Percentiles rank a stretch among this genome's conserved stretches.
Evolutionary conservation across 2,329 filamentous ascomycete species (phyloP).

Genomic region (Ceratocystis eucalypticola): DNA sequence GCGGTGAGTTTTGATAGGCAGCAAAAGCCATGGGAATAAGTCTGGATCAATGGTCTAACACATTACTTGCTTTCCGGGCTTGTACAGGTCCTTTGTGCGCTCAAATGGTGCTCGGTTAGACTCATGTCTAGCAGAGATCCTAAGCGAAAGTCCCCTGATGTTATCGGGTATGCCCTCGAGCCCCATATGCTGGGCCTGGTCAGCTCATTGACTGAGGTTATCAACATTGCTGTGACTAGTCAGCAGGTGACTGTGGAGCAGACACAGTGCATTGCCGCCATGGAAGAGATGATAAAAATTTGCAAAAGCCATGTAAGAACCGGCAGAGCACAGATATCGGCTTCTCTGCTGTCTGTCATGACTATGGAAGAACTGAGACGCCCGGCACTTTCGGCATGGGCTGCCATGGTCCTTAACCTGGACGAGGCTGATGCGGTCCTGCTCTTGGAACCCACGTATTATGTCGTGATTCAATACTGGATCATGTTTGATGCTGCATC

Average conservation of each 20-base stretch:
- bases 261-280: slow-evolving; percentile 61
- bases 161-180: slow-evolving; percentile 64
- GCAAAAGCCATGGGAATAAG: too few species aligned
- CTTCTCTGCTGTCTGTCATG: slow-evolving; percentile 79
- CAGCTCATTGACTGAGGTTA: slow-evolving; percentile 61
- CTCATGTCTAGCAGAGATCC: slow-evolving; percentile 30
- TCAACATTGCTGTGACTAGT: slow-evolving; percentile 51
- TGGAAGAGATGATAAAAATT: slow-evolving; percentile 75
- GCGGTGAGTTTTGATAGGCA: slow-evolving; percentile 36
- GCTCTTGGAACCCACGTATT: slow-evolving; percentile 79
- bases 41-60: neutral
- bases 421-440: slow-evolving; percentile 65
- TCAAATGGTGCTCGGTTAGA: slow-evolving; percentile 32
- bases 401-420: slow-evolving; percentile 59
- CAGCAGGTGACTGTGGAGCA: slow-evolving; percentile 52
- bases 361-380: slow-evolving; percentile 61
- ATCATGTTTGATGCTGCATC: slow-evolving; percentile 46
- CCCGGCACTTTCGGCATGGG: slow-evolving; percentile 73
- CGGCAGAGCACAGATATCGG: slow-evolving; percentile 84
- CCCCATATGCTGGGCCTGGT: slow-evolving; percentile 77
- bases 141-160: slow-evolving; percentile 39
- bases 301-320: slow-evolving; percentile 60
- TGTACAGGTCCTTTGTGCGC: slow-evolving; percentile 27
- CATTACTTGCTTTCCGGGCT: too few species aligned
- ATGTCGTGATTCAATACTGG: slow-evolving; percentile 78